Conservation (phyloP, 2,329 filamentous ascomycete species). For the Biscogniauxia sp. region DNA sequence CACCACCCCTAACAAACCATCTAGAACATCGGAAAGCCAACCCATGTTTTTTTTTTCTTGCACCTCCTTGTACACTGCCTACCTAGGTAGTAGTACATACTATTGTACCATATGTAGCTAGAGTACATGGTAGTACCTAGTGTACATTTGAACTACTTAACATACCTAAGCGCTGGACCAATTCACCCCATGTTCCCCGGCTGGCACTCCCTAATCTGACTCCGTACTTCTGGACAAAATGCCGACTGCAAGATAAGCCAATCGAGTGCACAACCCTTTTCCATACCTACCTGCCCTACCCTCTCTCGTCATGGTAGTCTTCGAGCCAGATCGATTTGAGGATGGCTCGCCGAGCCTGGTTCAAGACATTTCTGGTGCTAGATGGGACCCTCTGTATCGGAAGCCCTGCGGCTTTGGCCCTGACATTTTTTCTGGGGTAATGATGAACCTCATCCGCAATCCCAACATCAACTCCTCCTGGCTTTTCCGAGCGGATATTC, state of each 20-base stretch:
- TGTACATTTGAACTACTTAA: no score
- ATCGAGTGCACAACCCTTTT: constrained; percentile 4
- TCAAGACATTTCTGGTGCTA: constrained; percentile 33
- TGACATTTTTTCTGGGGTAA: constrained; percentile 62
- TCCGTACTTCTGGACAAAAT: not conserved
- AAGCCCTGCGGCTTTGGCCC: constrained; percentile 62
- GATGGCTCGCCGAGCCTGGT: constrained; percentile 34
- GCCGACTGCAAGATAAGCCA: not conserved
- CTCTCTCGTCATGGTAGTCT: constrained; percentile 29
- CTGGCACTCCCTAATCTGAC: not conserved
- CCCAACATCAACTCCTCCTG: constrained; percentile 77
- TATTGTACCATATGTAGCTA: no score
- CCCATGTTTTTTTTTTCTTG: not conserved
- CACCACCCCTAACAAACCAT: not conserved
- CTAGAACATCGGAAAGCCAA: not conserved
- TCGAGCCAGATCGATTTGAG: constrained; percentile 35
- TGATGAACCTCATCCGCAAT: constrained; percentile 73
- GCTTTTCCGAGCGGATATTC: constrained; percentile 75
- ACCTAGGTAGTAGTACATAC: no score
- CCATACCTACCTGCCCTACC: constrained; percentile 1
- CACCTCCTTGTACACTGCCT: no score
- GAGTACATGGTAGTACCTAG: no score
- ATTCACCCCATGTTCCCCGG: not conserved
- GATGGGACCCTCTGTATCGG: constrained; percentile 55
- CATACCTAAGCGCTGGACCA: not conserved